Evolutionary conservation across 768 basidiomycete genomes (phyloP), one percentile per base, ranked within the genome.

Genomic region (Macrolepiota dolichaula): DNA sequence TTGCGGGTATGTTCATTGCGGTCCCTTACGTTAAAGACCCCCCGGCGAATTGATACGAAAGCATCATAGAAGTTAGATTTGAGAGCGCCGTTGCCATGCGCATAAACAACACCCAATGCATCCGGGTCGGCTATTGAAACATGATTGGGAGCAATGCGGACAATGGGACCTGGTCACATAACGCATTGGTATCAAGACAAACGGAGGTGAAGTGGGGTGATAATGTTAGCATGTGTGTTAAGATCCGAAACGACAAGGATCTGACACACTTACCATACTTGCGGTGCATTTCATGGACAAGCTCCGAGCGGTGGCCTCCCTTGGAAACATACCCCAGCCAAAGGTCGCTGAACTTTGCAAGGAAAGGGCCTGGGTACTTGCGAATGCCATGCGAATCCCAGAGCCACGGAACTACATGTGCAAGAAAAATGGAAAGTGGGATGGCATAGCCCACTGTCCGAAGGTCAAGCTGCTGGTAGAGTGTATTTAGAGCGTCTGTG

Each of bases 1-100:
- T 95, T 96, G 46, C 94, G 85, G 5, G 91, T 81, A 70, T 96
- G 94, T 60, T 93, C 90, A 5, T 73, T 69, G 35, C 92, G 85
- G 68, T 89, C 84, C 49, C 92, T 85, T 17, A 89, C 90, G 71
- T 88, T 91, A 82, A 92, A 92, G 29, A 92, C 75, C 1, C 89
- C 88, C 32, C 87, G 82, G 35, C 75, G 77, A 60, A 91, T 89
- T 29, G 87, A 87, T 25, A 92, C 89, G 66, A 94, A 93, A 13
- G 85, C 85, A 60, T 89, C 86, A 69, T 89, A 92, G 71, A 92
- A 92, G n/a, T 82, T 69, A 15, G 87, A 84, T 68, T 94, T 94
- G 59, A 89, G 79, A 4, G 89, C 83, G n/a, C 93, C 92, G 59
- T 86, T 93, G 3, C 92, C 92, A 67, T 85, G 93, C 0, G 86